A percentile compares a stretch with the other conserved stretches of the same genome.
Conservation (phyloP, 192 early-diverging fungal species). For the Podila horticola region DNA sequence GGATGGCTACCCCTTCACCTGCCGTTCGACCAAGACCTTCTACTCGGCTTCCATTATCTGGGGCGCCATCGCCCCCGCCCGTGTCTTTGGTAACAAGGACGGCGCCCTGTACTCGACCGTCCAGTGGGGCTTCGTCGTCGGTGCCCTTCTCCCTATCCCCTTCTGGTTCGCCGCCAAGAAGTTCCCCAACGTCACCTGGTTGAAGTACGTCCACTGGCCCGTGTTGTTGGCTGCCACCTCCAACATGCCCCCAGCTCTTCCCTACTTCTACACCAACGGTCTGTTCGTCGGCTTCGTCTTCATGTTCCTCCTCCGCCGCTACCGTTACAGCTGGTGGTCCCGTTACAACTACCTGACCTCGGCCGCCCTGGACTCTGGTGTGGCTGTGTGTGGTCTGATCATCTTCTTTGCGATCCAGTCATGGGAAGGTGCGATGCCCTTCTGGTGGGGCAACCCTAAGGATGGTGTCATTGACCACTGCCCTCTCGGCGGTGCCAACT, state of each 20-base stretch:
- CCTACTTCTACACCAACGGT: too few relatives aligned
- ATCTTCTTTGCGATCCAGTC: conserved; percentile 52
- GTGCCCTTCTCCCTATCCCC: too few relatives aligned
- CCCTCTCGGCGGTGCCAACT: background rate
- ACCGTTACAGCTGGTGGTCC: too few relatives aligned
- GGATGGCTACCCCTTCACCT: conserved; percentile 52
- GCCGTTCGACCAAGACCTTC: conserved; percentile 58
- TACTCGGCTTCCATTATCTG: conserved; percentile 72
- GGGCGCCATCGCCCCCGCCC: conserved; percentile 74
- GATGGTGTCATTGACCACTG: conserved; percentile 13
- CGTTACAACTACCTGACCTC: too few relatives aligned
- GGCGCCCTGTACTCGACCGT: conserved; percentile 7
- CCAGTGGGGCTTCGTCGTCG: background rate
- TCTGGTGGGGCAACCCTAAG: conserved; percentile 20
- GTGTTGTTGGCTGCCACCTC: too few relatives aligned
- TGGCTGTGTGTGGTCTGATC: conserved; percentile 55
- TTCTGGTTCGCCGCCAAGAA: too few relatives aligned
- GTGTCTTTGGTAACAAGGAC: conserved; percentile 61
- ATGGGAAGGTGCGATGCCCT: background rate
- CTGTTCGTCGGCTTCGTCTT: too few relatives aligned
- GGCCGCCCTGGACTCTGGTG: conserved; percentile 68
- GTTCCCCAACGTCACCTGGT: too few relatives aligned
- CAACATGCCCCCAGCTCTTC: conserved; percentile 4
- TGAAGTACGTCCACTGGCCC: conserved; percentile 67
- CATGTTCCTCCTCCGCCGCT: too few relatives aligned